A percentile compares a stretch with the other conserved stretches of the same genome.
phyloP scores from a whole-genome alignment of 2,329 filamentous ascomycete genomes.

The Rhynchosporium secalis region DNA sequence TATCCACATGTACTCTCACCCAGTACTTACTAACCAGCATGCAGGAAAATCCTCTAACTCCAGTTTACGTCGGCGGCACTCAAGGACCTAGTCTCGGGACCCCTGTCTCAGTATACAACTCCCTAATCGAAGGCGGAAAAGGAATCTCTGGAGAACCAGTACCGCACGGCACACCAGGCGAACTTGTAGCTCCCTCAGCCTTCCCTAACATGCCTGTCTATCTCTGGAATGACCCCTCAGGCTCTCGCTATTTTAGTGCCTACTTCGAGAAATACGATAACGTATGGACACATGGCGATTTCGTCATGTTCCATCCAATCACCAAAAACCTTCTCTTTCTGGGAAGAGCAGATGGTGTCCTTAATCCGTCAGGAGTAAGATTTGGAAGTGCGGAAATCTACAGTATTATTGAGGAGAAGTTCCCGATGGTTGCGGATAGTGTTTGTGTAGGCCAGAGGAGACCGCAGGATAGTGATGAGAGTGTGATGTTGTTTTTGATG shows the following conservation, averaged over 20 bases:
- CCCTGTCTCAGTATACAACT: constrained; percentile 62
- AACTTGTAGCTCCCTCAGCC: constrained; percentile 67
- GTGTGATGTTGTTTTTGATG: constrained; percentile 58
- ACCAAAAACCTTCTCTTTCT: constrained; percentile 67
- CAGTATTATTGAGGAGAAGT: constrained; percentile 66
- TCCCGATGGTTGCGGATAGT: constrained; percentile 67
- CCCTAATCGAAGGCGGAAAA: constrained; percentile 50
- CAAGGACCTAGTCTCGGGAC: constrained; percentile 55
- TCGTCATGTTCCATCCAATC: constrained; percentile 67
- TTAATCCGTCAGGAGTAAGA: constrained; percentile 76
- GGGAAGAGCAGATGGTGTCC: constrained; percentile 73
- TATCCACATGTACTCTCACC: constrained; percentile 40
- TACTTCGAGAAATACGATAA: constrained; percentile 64
- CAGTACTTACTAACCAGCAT: background rate
- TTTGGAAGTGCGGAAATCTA: constrained; percentile 84
- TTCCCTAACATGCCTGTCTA: constrained; percentile 76
- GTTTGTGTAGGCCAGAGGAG: constrained; percentile 78
- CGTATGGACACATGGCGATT: constrained; percentile 84
- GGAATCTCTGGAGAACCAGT: constrained; percentile 45
- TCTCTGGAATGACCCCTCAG: constrained; percentile 57
- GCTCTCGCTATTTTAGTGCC: constrained; percentile 51
- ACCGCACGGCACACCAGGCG: constrained; percentile 64
- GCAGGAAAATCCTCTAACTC: constrained; percentile 66
- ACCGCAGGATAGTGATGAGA: constrained; percentile 57
- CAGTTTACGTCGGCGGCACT: constrained; percentile 61